Percentiles rank a stretch among this genome's conserved stretches.
These are phyloP conservation scores for Phaffomyces thermotolerans DNA, from an alignment of 805 yeast genomes.

Conservation along the genomic window DNA sequence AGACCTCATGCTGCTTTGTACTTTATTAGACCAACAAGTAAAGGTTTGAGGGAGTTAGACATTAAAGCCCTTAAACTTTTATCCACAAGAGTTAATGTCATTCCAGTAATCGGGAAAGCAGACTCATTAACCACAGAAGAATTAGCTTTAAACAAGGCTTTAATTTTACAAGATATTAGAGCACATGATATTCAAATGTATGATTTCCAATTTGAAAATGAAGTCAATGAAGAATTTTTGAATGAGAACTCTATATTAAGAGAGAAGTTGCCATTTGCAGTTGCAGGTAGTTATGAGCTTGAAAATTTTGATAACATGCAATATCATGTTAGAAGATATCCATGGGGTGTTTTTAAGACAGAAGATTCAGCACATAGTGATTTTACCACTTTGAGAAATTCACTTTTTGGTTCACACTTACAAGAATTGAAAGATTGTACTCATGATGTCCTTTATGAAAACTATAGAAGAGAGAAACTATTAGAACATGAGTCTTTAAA, in stretches of 20 bases:
- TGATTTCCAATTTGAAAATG: constrained; percentile 39
- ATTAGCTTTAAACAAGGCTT: constrained; percentile 42
- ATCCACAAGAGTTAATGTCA: constrained; percentile 67
- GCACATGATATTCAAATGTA: constrained; percentile 56
- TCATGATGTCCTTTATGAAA: constrained; percentile 68
- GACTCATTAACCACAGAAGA: constrained; percentile 72
- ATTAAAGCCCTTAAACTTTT: constrained; percentile 61
- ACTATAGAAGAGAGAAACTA: constrained; percentile 66
- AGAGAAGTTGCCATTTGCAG: constrained; percentile 52
- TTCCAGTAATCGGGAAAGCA: constrained; percentile 77
- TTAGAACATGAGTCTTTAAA: constrained; percentile 23
- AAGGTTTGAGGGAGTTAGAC: constrained; percentile 66
- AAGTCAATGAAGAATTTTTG: constrained; percentile 19
- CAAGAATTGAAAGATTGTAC: constrained; percentile 79
- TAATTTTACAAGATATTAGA: constrained; percentile 49
- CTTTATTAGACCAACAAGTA: constrained; percentile 64
- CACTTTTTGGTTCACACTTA: constrained; percentile 69
- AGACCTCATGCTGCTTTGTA: constrained; percentile 75
- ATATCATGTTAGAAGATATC: constrained; percentile 47
- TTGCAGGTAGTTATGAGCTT: constrained; percentile 49
- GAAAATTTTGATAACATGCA: constrained; percentile 24
- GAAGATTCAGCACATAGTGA: constrained; percentile 59
- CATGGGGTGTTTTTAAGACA: constrained; percentile 60
- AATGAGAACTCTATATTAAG: constrained; percentile 31
- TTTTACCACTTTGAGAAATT: constrained; percentile 61